These are phyloP conservation scores for Phytophthora tentaculata DNA, from an alignment of 352 stramenopile genomes.

Conservation along the genomic window DNA sequence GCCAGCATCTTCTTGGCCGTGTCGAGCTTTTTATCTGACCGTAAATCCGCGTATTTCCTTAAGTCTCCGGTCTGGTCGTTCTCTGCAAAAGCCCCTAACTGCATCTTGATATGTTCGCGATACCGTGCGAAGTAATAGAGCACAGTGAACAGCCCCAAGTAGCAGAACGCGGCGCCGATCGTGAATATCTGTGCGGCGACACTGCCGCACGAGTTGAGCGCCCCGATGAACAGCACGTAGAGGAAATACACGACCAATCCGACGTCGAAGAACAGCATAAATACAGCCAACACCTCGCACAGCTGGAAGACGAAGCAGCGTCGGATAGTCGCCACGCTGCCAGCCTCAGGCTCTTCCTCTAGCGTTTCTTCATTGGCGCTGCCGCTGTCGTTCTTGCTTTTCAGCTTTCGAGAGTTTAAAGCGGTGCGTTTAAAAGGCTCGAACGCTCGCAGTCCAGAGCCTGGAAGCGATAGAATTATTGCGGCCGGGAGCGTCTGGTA, in stretches of 20 bases:
- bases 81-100: constrained; percentile 71
- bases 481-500: constrained; percentile 61
- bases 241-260: constrained; percentile 58
- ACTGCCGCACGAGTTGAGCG: constrained; percentile 51
- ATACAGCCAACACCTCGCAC: constrained; percentile 69
- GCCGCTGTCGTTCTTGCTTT: too few species aligned
- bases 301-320: constrained; percentile 68
- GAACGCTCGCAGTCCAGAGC: constrained; percentile 54
- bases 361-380: too few species aligned
- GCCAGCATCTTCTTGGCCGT: constrained; percentile 44
- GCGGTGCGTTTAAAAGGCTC: constrained; percentile 79
- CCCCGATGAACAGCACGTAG: constrained; percentile 73
- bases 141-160: constrained; percentile 55
- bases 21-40: constrained; percentile 10
- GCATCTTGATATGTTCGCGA: constrained; percentile 84
- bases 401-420: too few species aligned
- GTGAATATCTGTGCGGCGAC: constrained; percentile 53
- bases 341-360: too few species aligned
- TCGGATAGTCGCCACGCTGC: constrained; percentile 38
- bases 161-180: constrained; percentile 48
- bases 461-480: constrained; percentile 56
- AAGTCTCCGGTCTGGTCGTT: constrained; percentile 64
- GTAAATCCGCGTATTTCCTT: constrained; percentile 46
- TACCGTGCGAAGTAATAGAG: constrained; percentile 72
- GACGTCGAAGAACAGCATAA: constrained; percentile 46